phyloP scores from a whole-genome alignment of 2,329 filamentous ascomycete species.

The Fusarium metavorans region DNA sequence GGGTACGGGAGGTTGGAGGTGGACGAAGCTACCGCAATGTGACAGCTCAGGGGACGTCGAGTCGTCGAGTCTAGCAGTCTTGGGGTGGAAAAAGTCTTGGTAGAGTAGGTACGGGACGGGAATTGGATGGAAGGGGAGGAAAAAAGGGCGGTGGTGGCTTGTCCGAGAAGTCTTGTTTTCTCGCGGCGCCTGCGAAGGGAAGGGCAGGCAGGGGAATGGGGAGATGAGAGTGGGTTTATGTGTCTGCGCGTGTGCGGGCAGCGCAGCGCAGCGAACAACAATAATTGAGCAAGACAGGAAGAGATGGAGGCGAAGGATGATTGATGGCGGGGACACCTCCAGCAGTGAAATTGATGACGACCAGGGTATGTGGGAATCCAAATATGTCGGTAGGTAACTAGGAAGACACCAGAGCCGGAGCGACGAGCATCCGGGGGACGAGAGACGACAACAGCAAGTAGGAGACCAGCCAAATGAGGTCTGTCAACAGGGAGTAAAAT shows the following conservation, averaged over 20 bases:
- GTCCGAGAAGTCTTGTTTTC: constrained; percentile 5
- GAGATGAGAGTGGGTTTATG: constrained; percentile 10
- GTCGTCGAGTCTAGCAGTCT: constrained; percentile 1
- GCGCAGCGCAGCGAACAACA: constrained; percentile 3
- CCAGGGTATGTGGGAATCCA: constrained; percentile 21
- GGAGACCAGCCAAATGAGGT: constrained; percentile 15
- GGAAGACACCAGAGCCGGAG: constrained; percentile 20
- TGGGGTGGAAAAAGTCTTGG: constrained; percentile 2
- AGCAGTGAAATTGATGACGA: constrained; percentile 7
- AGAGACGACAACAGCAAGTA: constrained; percentile 9
- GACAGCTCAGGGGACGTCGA: constrained; percentile 3
- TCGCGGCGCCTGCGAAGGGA: constrained; percentile 30
- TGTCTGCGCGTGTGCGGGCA: constrained; percentile 14
- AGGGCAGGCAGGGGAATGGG: neutral
- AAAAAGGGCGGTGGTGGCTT: neutral
- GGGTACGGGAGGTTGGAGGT: constrained; percentile 16
- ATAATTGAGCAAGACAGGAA: neutral
- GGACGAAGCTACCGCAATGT: constrained; percentile 5
- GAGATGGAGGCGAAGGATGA: constrained; percentile 1
- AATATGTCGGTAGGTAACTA: neutral
- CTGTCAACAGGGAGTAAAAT: constrained; percentile 32
- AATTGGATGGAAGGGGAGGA: neutral
- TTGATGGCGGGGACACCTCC: neutral
- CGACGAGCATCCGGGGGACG: constrained; percentile 26
- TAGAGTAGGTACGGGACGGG: constrained; percentile 17